phyloP scores from a whole-genome alignment of 805 yeast genomes.

The Blastobotrys peoriensis region DNA sequence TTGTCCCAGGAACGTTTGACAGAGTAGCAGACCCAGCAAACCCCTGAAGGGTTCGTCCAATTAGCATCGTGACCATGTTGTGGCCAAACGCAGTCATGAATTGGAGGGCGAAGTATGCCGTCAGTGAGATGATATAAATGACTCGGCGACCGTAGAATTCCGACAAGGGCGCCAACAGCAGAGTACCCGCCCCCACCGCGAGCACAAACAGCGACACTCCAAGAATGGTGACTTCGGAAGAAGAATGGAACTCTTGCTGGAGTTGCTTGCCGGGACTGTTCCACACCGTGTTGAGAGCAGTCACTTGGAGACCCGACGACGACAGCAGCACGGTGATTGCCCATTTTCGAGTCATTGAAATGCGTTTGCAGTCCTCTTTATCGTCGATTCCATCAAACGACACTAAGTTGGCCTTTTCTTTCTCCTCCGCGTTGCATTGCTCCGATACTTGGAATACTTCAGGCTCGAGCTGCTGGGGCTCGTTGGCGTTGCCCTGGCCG shows the following conservation, averaged over 20 bases:
- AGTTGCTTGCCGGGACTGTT: conserved; percentile 39
- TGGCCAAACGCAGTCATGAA: conserved; percentile 42
- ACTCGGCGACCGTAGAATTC: conserved; percentile 66
- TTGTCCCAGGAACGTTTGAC: conserved; percentile 80
- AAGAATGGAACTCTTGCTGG: conserved; percentile 32
- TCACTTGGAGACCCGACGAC: conserved; percentile 23
- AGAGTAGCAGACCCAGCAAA: conserved; percentile 74
- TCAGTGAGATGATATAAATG: conserved; percentile 49
- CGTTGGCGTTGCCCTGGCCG: too few relatives aligned
- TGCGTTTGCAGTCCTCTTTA: conserved; percentile 33
- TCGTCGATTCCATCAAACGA: conserved; percentile 27
- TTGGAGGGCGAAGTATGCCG: conserved; percentile 42
- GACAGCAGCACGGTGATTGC: conserved; percentile 28
- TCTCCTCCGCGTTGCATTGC: too few relatives aligned
- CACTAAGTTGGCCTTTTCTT: not conserved
- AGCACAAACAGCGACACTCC: conserved; percentile 49
- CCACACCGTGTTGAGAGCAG: conserved; percentile 47
- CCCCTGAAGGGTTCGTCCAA: conserved; percentile 70
- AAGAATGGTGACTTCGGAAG: conserved; percentile 39
- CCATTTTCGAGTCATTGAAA: conserved; percentile 34
- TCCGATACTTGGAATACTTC: too few relatives aligned
- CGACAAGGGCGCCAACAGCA: conserved; percentile 63
- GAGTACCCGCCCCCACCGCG: conserved; percentile 60
- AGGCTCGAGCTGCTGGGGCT: too few relatives aligned
- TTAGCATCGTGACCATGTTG: conserved; percentile 34